Base-by-base conservation (phyloP, 495 filamentous ascomycete species). In the Schizothecium vesticola region DNA sequence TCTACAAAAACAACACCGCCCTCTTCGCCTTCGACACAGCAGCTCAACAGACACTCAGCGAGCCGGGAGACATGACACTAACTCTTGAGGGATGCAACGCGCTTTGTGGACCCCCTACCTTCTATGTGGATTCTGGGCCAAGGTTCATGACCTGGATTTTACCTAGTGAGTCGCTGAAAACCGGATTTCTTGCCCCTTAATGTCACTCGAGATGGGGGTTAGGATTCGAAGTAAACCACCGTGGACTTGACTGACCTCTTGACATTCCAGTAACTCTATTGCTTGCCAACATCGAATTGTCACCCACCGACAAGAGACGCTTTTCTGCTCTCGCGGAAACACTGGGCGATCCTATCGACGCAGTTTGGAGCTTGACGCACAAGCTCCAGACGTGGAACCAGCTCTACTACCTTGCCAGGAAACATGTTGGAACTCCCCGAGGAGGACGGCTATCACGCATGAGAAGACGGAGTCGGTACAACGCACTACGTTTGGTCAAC, bases 371-470 rank as follows among this genome's bases (percentile, higher is more conserved):
- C 36, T 10, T 64, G 3, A 29, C 26, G 3, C 62, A 64, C 33
- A 64, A 64, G 36, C 62, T 64, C n/a, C 62, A 64, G 26, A 64
- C 36, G 3, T 64, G 62, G 62, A 64, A 64, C 22, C 3, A 24
- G 21, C 8, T 64, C 31, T 28, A 64, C 62, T 25, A 56, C 62
- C 16, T 64, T 56, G 31, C 62, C 36, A 25, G 22, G 16, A 23
- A 60, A 5, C 31, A 23, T 3, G 21, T 7, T 3, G 12, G 33
- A 24, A 26, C 21, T 25, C 33, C 3, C 36, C 33, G 5, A 9
- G 25, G 60, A 19, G 28, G 12, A 7, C 6, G 3, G 12, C n/a
- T 36, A 13, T 19, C 4, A 5, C 24, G 11, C 19, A 22, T 28
- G n/a, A 16, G 8, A 21, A 3, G 29, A 16, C 24, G 60, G n/a